Evolutionary conservation across 1,284 basidiomycete species (phyloP).

Genomic region (Papiliotrema laurentii): DNA sequence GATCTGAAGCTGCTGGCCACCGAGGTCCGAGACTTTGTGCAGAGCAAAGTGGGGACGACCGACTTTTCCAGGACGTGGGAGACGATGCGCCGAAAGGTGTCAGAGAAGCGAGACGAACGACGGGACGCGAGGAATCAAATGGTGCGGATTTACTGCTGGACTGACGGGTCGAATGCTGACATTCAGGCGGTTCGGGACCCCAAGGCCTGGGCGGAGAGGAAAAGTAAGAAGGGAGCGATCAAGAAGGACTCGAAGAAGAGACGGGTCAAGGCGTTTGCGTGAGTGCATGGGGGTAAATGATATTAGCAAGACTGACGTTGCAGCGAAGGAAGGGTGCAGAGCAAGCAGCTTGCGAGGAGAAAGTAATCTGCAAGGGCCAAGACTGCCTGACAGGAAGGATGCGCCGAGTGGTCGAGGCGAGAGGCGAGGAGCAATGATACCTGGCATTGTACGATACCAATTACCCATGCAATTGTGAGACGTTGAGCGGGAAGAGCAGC

Average conservation of each 20-base stretch:
- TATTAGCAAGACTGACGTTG: conserved; percentile 1
- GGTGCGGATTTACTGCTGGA: conserved; percentile 46
- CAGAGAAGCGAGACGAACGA: conserved; percentile 67
- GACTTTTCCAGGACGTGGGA: conserved; percentile 76
- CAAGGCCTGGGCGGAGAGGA: conserved; percentile 55
- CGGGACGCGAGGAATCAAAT: conserved; percentile 62
- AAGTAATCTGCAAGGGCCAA: neutral
- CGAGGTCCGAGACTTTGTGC: conserved; percentile 85
- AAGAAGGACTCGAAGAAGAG: conserved; percentile 78
- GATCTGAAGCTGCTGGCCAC: conserved; percentile 75
- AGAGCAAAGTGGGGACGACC: conserved; percentile 75
- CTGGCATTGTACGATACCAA: neutral
- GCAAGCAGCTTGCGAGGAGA: neutral
- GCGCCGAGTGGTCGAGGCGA: too few relatives aligned
- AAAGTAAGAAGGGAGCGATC: conserved; percentile 72
- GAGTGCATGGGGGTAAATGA: conserved; percentile 17
- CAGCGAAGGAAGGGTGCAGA: conserved; percentile 5
- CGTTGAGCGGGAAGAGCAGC: too few relatives aligned
- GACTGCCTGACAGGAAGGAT: neutral
- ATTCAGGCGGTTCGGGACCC: conserved; percentile 32
- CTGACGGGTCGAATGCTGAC: conserved; percentile 5
- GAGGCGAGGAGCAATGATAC: neutral
- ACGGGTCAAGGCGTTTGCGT: conserved; percentile 53
- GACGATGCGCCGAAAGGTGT: conserved; percentile 66
- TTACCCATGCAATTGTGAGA: neutral